Conservation (phyloP, 768 basidiomycete genomes). For the Naganishia onofrii region DNA sequence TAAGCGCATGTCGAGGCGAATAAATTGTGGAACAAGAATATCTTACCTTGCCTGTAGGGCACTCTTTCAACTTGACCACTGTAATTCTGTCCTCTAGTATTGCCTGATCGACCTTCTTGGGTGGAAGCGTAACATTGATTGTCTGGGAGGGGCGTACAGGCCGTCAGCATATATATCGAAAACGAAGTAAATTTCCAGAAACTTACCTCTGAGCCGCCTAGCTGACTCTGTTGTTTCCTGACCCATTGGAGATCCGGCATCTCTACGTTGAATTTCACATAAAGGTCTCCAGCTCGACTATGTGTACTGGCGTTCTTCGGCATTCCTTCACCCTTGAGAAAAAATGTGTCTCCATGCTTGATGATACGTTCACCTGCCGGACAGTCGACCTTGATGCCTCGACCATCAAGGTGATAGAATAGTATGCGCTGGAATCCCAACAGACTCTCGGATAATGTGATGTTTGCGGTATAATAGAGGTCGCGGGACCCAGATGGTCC, state of each 20-base stretch:
- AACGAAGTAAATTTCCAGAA: background rate
- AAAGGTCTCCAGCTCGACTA: slow-evolving; percentile 65
- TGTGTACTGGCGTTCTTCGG: slow-evolving; percentile 52
- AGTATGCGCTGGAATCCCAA: slow-evolving; percentile 91
- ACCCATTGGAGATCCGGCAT: slow-evolving; percentile 80
- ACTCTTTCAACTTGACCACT: slow-evolving; percentile 18
- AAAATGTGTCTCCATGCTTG: slow-evolving; percentile 68
- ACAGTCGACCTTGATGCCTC: slow-evolving; percentile 75
- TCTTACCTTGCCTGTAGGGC: slow-evolving; percentile 19
- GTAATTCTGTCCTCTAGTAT: slow-evolving; percentile 12
- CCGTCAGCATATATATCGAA: background rate
- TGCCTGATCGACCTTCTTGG: slow-evolving; percentile 21
- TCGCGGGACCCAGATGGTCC: slow-evolving; percentile 58
- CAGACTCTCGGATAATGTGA: slow-evolving; percentile 89
- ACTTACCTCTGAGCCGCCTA: slow-evolving; percentile 1
- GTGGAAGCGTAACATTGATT: slow-evolving; percentile 4
- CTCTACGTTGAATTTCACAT: slow-evolving; percentile 77
- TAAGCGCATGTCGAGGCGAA: background rate
- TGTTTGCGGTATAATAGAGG: slow-evolving; percentile 72
- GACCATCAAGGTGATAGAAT: slow-evolving; percentile 86
- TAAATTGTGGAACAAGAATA: background rate
- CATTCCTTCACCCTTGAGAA: slow-evolving; percentile 85
- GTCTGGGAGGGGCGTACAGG: background rate
- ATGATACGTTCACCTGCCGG: slow-evolving; percentile 62
- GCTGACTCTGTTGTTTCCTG: background rate